Evolutionary conservation across 495 filamentous ascomycete genomes (phyloP).

Genomic region (Cercophora newfieldiana): DNA sequence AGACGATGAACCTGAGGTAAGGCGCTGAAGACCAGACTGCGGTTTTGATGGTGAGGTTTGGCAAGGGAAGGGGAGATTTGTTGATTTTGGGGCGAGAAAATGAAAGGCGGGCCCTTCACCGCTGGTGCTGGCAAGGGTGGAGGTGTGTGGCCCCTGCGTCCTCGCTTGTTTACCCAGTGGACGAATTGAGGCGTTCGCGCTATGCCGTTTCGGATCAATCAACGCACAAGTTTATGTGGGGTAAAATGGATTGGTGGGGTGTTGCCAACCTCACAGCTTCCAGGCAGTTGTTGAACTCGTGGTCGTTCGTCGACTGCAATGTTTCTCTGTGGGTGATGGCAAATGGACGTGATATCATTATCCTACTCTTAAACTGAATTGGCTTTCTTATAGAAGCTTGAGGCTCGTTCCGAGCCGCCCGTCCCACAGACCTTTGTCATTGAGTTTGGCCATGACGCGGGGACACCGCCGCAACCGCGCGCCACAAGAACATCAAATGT

Average conservation of each 20-base stretch:
- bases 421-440: background rate
- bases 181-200: background rate
- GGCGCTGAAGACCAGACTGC: slow-evolving; percentile 22
- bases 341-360: background rate
- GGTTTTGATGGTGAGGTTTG: slow-evolving; percentile 29
- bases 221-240: background rate
- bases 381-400: background rate
- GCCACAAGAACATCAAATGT: background rate
- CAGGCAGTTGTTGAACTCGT: background rate
- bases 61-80: slow-evolving; percentile 32
- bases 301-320: background rate
- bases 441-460: background rate
- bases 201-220: background rate
- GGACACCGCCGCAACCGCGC: background rate
- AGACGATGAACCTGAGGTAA: slow-evolving; percentile 20
- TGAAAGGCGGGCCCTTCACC: slow-evolving; percentile 33
- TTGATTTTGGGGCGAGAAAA: slow-evolving; percentile 43
- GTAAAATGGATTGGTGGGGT: background rate
- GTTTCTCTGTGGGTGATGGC: background rate
- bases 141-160: slow-evolving; percentile 34
- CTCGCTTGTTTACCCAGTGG: slow-evolving; percentile 35
- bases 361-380: background rate
- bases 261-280: background rate
- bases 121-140: slow-evolving; percentile 33
- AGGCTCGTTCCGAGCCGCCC: background rate